These are phyloP conservation scores for Flaveria bidentis DNA, from an alignment of 129 eudicot genomes.

Conservation along the genomic window DNA sequence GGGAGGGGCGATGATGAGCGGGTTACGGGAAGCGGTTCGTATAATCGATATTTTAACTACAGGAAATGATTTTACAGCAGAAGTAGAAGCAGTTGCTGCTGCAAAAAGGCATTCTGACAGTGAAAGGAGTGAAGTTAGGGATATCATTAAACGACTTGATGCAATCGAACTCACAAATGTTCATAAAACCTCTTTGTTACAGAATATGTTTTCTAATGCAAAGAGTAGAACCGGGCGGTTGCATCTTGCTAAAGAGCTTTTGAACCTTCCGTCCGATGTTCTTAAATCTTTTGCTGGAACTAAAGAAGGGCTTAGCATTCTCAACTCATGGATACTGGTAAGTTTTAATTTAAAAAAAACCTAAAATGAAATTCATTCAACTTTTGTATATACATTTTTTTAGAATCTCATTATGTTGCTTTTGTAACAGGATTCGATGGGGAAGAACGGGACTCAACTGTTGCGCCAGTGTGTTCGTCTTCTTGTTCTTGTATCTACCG, in stretches of 20 bases:
- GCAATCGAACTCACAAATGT: slow-evolving; percentile 56
- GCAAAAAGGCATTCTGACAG: slow-evolving; percentile 68
- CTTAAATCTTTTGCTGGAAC: slow-evolving; percentile 93
- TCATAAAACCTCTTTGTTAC: slow-evolving; percentile 56
- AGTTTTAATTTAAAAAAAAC: slow-evolving; percentile 1
- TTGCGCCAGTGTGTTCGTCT: slow-evolving; percentile 98
- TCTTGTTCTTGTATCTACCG: slow-evolving; percentile 93
- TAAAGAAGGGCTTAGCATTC: slow-evolving; percentile 74
- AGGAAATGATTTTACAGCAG: slow-evolving; percentile 82
- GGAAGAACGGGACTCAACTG: slow-evolving; percentile 95
- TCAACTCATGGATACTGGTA: slow-evolving; percentile 96
- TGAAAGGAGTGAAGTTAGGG: slow-evolving; percentile 81
- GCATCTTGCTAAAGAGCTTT: slow-evolving; percentile 80
- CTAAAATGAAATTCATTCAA: background rate
- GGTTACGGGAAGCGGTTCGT: slow-evolving; percentile 93
- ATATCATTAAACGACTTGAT: slow-evolving; percentile 74
- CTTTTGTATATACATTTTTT: background rate
- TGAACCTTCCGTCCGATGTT: slow-evolving; percentile 69
- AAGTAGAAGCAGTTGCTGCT: slow-evolving; percentile 86
- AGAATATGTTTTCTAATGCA: slow-evolving; percentile 76
- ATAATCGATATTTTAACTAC: slow-evolving; percentile 76
- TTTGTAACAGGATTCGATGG: slow-evolving; percentile 89
- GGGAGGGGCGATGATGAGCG: slow-evolving; percentile 99
- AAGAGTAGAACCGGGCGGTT: slow-evolving; percentile 85
- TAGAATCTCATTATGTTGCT: background rate